Conservation (phyloP, 176 grass and related monocot species). For the Musa schizocarpa region DNA sequence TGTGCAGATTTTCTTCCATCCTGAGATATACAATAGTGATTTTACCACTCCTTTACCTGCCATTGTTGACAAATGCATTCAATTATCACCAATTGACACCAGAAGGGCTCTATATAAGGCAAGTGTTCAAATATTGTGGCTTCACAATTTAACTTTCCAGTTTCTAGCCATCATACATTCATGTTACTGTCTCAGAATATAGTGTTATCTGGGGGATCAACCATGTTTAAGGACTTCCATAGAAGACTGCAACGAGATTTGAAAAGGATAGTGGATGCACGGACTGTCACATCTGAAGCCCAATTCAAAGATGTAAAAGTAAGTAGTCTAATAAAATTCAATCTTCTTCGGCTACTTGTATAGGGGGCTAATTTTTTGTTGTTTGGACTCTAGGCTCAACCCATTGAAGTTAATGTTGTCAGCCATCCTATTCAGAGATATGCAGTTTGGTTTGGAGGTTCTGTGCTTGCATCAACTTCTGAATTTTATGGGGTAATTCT, state of each 20-base stretch:
- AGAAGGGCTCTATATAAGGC: slow-evolving; percentile 95
- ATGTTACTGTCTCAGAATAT: slow-evolving; percentile 60
- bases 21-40: slow-evolving; percentile 83
- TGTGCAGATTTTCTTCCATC: slow-evolving; percentile 87
- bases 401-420: slow-evolving; percentile 90
- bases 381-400: slow-evolving; percentile 53
- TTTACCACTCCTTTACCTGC: slow-evolving; percentile 65
- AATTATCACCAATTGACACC: slow-evolving; percentile 95
- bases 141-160: slow-evolving; percentile 1
- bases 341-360: slow-evolving; percentile 7
- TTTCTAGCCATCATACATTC: not conserved
- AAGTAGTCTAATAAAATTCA: slow-evolving; percentile 14
- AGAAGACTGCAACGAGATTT: slow-evolving; percentile 91
- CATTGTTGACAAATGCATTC: slow-evolving; percentile 90
- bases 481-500: slow-evolving; percentile 91
- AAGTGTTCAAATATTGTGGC: slow-evolving; percentile 13
- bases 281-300: slow-evolving; percentile 45
- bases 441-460: slow-evolving; percentile 98
- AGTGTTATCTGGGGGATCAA: slow-evolving; percentile 90
- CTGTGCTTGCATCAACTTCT: slow-evolving; percentile 89
- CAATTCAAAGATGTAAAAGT: slow-evolving; percentile 67
- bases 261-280: slow-evolving; percentile 93
- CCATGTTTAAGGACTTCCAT: slow-evolving; percentile 99
- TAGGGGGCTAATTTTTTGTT: slow-evolving; percentile 5
- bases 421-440: slow-evolving; percentile 95